These are phyloP conservation scores for Hibiscus tridactylites DNA, from an alignment of 345 rosid species.

Conservation along the genomic window DNA sequence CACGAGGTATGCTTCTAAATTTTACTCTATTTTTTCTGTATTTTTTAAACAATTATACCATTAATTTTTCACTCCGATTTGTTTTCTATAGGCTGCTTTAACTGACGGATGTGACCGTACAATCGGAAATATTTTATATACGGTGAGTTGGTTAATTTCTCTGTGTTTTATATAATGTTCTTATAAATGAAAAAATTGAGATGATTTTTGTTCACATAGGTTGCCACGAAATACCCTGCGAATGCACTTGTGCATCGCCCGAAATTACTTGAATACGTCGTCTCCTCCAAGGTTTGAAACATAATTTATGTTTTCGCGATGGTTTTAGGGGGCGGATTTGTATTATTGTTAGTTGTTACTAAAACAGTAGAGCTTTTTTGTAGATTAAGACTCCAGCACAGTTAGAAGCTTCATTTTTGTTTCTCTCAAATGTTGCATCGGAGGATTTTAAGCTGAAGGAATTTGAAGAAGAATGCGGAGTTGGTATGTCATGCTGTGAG, in stretches of 20 bases:
- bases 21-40: neutral
- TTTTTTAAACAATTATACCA: neutral
- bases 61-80: neutral
- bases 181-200: neutral
- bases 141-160: constrained; percentile 29
- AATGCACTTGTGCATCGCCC: constrained; percentile 80
- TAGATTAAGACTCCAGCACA: constrained; percentile 86
- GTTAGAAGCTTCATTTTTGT: constrained; percentile 73
- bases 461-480: constrained; percentile 88
- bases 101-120: constrained; percentile 69
- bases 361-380: constrained; percentile 7
- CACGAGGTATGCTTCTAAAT: constrained; percentile 46
- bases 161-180: neutral
- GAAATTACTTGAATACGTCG: constrained; percentile 48
- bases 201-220: constrained; percentile 29
- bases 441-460: constrained; percentile 52
- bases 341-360: neutral
- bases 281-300: constrained; percentile 49
- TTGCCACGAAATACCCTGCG: constrained; percentile 69
- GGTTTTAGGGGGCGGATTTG: neutral
- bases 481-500: constrained; percentile 40
- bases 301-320: neutral
- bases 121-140: constrained; percentile 78
- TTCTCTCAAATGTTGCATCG: constrained; percentile 42
- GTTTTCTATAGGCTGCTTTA: constrained; percentile 53